These are phyloP conservation scores for Kockiozyma suomiensis DNA, from an alignment of 805 yeast species.

Conservation along the genomic window DNA sequence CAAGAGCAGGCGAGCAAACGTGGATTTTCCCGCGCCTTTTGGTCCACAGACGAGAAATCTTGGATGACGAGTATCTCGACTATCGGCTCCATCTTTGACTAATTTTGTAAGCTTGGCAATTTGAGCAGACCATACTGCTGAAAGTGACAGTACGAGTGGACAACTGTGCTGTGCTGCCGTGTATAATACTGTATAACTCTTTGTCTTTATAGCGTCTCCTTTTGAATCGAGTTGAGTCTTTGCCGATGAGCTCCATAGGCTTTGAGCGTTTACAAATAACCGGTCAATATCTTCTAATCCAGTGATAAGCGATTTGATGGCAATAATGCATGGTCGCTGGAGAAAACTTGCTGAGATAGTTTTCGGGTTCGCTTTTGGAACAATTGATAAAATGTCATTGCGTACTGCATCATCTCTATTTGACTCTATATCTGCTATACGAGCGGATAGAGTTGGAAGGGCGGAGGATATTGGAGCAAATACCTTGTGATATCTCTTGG, in stretches of 20 bases:
- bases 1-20: slow-evolving; percentile 58
- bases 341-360: not conserved
- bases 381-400: slow-evolving; percentile 7
- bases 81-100: not conserved
- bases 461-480: slow-evolving; percentile 34
- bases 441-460: slow-evolving; percentile 29
- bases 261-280: slow-evolving; percentile 2
- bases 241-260: not conserved
- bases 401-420: slow-evolving; percentile 11
- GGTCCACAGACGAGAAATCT: slow-evolving; percentile 56
- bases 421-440: slow-evolving; percentile 1
- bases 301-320: slow-evolving; percentile 23
- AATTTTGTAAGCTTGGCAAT: slow-evolving; percentile 5
- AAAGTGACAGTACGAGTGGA: slow-evolving; percentile 22
- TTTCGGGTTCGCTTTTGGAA: slow-evolving; percentile 7
- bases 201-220: not conserved
- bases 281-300: not conserved
- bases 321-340: slow-evolving; percentile 34
- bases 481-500: slow-evolving; percentile 16
- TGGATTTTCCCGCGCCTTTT: slow-evolving; percentile 83
- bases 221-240: not conserved
- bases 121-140: slow-evolving; percentile 10
- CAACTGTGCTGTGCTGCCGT: slow-evolving; percentile 13
- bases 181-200: slow-evolving; percentile 16
- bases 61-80: slow-evolving; percentile 9